These are phyloP conservation scores for Rauvolfia tetraphylla DNA, from an alignment of 257 asterid genomes.

Conservation along the genomic window DNA sequence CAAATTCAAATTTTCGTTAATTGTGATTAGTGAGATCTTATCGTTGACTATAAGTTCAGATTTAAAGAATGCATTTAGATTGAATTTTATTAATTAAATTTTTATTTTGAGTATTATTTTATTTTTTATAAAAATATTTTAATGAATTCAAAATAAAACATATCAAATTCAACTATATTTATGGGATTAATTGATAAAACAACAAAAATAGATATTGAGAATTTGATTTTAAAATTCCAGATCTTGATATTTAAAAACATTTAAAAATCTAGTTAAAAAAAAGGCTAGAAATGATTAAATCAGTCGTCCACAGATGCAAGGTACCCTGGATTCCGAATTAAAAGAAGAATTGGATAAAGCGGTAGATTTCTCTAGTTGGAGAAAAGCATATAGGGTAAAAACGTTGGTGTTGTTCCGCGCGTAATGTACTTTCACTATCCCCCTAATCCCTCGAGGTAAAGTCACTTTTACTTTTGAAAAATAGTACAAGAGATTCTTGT, in stretches of 20 bases:
- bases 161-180: no score
- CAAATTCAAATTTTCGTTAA: no score
- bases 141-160: no score
- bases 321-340: neutral
- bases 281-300: neutral
- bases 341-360: neutral
- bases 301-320: neutral
- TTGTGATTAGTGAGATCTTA: no score
- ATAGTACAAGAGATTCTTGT: conserved; percentile 32
- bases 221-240: no score
- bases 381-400: neutral
- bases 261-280: neutral
- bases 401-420: neutral
- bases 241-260: neutral
- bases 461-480: conserved; percentile 38
- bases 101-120: no score
- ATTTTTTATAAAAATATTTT: no score
- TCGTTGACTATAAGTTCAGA: no score
- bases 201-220: no score
- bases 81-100: no score
- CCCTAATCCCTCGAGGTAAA: conserved; percentile 27
- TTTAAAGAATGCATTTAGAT: no score
- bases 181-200: no score
- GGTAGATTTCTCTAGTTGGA: neutral
- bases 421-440: conserved; percentile 18